Base-by-base conservation (phyloP, 2,329 filamentous ascomycete species). In the Cladosporium sp. region DNA sequence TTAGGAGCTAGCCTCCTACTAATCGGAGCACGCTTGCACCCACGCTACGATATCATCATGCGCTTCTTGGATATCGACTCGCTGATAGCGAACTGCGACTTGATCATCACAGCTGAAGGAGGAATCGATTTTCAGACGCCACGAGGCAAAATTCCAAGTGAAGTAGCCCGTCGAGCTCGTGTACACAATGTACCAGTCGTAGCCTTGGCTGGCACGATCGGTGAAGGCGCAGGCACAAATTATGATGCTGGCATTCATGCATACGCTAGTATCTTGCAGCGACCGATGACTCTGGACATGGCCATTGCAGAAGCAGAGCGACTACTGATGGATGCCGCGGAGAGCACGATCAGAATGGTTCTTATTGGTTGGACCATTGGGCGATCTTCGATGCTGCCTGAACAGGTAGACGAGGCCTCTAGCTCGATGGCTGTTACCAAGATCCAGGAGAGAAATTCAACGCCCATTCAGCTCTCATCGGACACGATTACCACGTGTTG, bases 41-140 rank as follows among this genome's bases (percentile, higher is more conserved):
- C 79, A 15, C 72, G 80, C 47, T 79, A 77, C 64, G 79, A 81
- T 56, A 75, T 79, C 25, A 76, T 82, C 63, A 78, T 76, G 65
- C 76, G 80, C 60, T 82, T 81, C 63, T 77, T 82, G 50, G 73
- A 76, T 54, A 68, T 82, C 28, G 73, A 78, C 40, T 69, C 70
- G 2, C 70, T 81, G 3, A 78, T 83, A 55, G 72, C 76, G 14
- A 66, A 75, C 28, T 80, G 77, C 62, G 76, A 83, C 59, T 72
- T 83, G 7, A 78, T 82, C 0, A 72, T 83, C 61, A 83, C 80
- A 0, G 80, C 79, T 1, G 81, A 83, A 64, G 80, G 81, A 0
- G 78, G 78, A 9, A 74, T 83, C 15, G 81, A 83, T 61, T 73
- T 75, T 47, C 80, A 82, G 62, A 81, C 79, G 0, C 76, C 79